Conservation (phyloP, 2,329 filamentous ascomycete species). For the Sporothrix luriei region DNA sequence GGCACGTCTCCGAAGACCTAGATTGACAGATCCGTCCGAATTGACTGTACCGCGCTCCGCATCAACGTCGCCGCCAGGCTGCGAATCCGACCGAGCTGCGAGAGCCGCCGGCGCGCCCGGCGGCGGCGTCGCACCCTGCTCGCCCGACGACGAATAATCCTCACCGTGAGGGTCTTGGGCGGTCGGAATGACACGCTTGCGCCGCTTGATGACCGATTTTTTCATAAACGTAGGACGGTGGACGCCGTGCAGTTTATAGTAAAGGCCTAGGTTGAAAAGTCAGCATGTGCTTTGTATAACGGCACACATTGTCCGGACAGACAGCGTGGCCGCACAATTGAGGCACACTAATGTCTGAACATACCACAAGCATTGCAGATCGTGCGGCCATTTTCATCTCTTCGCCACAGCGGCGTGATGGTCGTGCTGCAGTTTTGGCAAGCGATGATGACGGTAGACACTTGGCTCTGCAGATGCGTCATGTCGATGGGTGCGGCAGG, state of each 20-base stretch:
- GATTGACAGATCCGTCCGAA: conserved; percentile 65
- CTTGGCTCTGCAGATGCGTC: conserved; percentile 50
- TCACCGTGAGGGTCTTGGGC: conserved; percentile 52
- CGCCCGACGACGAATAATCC: conserved; percentile 47
- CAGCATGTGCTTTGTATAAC: conserved; percentile 13
- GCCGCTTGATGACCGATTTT: conserved; percentile 92
- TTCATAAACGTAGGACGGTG: conserved; percentile 98
- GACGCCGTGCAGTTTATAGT: conserved; percentile 92
- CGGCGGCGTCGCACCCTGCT: conserved; percentile 52
- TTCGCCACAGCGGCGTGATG: conserved; percentile 91
- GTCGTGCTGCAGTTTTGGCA: conserved; percentile 98
- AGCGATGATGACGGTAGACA: conserved; percentile 74
- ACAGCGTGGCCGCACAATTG: not conserved
- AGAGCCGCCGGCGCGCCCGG: conserved; percentile 33
- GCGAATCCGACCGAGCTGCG: not conserved
- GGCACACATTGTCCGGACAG: not conserved
- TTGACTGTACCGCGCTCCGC: conserved; percentile 61
- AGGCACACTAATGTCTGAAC: conserved; percentile 43
- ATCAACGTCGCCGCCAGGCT: conserved; percentile 25
- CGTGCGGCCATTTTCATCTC: conserved; percentile 91
- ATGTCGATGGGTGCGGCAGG: conserved; percentile 54
- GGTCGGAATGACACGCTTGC: conserved; percentile 91
- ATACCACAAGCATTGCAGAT: conserved; percentile 98
- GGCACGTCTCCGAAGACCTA: conserved; percentile 57
- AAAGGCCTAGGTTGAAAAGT: conserved; percentile 65